Percentiles rank a stretch among this genome's conserved stretches.
phyloP scores from a whole-genome alignment of 2,329 filamentous ascomycete genomes.

The Cladophialophora chaetospira region DNA sequence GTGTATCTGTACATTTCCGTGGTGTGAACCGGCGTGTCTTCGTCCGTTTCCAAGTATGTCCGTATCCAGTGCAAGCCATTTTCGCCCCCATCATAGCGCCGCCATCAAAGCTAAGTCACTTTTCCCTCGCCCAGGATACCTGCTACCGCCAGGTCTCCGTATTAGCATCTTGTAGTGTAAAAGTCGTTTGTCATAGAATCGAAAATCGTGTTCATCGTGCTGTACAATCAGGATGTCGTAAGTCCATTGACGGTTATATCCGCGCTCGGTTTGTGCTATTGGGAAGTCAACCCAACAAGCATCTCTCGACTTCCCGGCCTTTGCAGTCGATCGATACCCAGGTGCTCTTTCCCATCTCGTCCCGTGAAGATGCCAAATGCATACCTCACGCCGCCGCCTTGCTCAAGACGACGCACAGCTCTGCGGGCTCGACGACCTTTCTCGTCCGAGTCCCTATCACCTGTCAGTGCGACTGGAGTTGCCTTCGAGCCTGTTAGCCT shows the following conservation, averaged over 20 bases:
- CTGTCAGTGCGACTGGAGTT: conserved; percentile 43
- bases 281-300: conserved; percentile 42
- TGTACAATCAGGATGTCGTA: neutral
- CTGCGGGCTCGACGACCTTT: conserved; percentile 35
- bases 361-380: conserved; percentile 61
- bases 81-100: neutral
- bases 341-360: conserved; percentile 60
- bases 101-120: neutral
- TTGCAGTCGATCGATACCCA: conserved; percentile 60
- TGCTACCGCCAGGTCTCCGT: no score
- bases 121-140: neutral
- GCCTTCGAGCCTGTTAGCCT: conserved; percentile 59
- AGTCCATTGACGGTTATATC: neutral
- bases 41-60: neutral
- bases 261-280: neutral
- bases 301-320: conserved; percentile 47
- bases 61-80: neutral
- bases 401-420: conserved; percentile 24
- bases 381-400: conserved; percentile 45
- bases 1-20: neutral
- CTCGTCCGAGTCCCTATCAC: conserved; percentile 37
- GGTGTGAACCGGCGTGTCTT: conserved; percentile 1
- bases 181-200: neutral
- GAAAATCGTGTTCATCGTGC: neutral
- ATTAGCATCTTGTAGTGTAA: neutral